A percentile compares a stretch with the other conserved stretches of the same genome.
Evolutionary conservation across 768 basidiomycete species (phyloP).

Genomic region (Tulasnella sp.): DNA sequence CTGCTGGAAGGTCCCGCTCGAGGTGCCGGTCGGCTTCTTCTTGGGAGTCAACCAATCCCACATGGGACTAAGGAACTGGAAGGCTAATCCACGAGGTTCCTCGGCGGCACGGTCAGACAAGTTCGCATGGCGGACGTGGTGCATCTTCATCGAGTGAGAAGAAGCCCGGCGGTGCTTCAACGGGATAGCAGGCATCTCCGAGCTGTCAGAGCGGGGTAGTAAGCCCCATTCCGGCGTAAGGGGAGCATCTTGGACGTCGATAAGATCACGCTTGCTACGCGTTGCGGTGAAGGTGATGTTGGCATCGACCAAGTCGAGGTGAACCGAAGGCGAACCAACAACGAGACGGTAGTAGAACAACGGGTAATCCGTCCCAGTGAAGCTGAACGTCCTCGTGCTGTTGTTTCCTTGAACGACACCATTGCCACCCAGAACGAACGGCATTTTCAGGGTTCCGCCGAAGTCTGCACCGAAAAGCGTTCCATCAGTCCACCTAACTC

Average conservation of each 20-base stretch:
- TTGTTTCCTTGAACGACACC: background rate
- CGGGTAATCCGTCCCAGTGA: constrained; percentile 4
- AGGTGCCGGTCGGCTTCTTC: background rate
- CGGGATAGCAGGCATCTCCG: background rate
- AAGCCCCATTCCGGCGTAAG: background rate
- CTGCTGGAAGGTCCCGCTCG: constrained; percentile 8
- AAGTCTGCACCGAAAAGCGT: background rate
- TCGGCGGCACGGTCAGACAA: background rate
- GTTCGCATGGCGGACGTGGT: background rate
- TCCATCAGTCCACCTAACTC: background rate
- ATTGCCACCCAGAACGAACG: background rate
- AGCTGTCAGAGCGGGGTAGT: background rate
- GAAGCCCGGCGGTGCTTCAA: background rate
- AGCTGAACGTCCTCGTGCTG: background rate
- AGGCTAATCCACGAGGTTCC: background rate
- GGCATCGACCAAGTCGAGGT: constrained; percentile 17
- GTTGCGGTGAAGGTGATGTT: background rate
- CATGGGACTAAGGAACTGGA: background rate
- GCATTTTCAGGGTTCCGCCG: background rate
- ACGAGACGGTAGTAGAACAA: constrained; percentile 11
- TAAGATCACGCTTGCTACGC: background rate
- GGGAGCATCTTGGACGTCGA: background rate
- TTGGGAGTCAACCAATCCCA: constrained; percentile 9
- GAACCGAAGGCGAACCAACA: constrained; percentile 6
- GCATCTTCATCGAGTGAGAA: background rate